Base-by-base conservation (phyloP, 106 monocot genomes). In the Triglochin maritima region DNA sequence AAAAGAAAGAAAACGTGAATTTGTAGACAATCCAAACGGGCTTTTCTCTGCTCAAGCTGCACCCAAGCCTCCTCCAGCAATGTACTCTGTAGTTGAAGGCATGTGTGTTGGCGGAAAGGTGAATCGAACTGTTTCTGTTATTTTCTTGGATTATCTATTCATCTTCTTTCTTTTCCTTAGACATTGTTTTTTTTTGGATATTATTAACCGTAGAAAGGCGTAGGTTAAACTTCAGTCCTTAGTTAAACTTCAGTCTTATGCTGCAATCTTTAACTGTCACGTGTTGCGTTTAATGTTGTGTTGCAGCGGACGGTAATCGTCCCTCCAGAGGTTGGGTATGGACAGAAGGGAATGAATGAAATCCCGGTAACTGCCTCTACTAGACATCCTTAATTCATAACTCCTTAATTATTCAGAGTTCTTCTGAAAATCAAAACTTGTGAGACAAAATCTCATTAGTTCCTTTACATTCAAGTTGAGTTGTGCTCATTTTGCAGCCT, bases 51-150 rank as follows among this genome's bases (percentile, higher is more conserved):
- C 94, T 41, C 94, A 94, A 69, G 89, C 94, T 60, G 74, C 94
- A 29, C 94, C 94, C 44, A 94, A 94, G 53, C 94, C 94, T 4
- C 94, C 94, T 42, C 67, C 89, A 7, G 94, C 85, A 43, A 66
- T 89, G 84, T 94, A 94, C 68, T 59, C 80, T 13, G 57, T 89
- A 58, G 79, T 87, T 17, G 89, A 94, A 81, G 94, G 94, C 53
- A 94, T 94, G 94, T 80, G 69, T 83, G 87, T 89, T 13, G 94
- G 94, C 17, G 94, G 89, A 11, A 94, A 87, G 94, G 89, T 85
- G 75, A 70, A 13, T 46, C 47, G 1, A 29, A 29, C 29, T 29
- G 29, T 29, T 42, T 42, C 2, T 12, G 55, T 4, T 1, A 55
- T 6, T 46, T 29, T 62, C 8, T 44, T 44, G n/a, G 4, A 41